Base-by-base conservation (phyloP, 2,329 filamentous ascomycete species). In the Rutstroemia sp. region DNA sequence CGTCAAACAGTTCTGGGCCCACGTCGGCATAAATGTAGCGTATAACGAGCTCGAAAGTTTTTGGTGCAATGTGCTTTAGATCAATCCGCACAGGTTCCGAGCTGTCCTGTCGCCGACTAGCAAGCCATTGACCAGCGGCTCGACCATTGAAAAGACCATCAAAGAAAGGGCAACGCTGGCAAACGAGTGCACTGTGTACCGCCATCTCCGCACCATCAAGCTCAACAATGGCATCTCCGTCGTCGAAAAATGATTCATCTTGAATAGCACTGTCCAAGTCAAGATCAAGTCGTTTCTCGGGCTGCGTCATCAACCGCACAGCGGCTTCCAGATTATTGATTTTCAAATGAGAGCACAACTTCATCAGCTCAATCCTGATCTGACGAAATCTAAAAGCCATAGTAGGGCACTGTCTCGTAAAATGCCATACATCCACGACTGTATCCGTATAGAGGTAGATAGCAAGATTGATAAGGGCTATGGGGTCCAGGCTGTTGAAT, bases 131-230 rank as follows among this genome's bases (percentile, higher is more conserved):
- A 0, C 94, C 94, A 42, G 81, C 80, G 7, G 94, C 90, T 45
- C 90, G 85, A n/a, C 94, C 94, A 64, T 89, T 79, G 71, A 96
- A 97, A 45, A 99, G 77, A 1, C 88, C 88, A 61, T 92, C 78
- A 62, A 99, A 99, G 77, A 96, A 99, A 0, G 90, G 91, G 65
- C 92, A 96, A 62, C 94, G 79, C 65, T 86, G 85, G 62, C 90
- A 92, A 38, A 96, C 71, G 3, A 97, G 71, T 4, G 85, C 78
- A 61, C 90, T 92, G 66, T 99, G 94, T 1, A 87, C 85, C 14
- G 77, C 74, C 37, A 91, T 73, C 27, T 85, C 85, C n/a, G 82
- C 81, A 21, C 85, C 87, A 58, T 88, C 83, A 10, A 97, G 77
- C 63, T 96, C 85, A 18, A 97, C 75, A 5, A 92, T 69, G 6